A percentile compares a stretch with the other conserved stretches of the same genome.
These are phyloP conservation scores for Cocos nucifera DNA, from an alignment of 176 grass and related monocot species.

Conservation along the genomic window DNA sequence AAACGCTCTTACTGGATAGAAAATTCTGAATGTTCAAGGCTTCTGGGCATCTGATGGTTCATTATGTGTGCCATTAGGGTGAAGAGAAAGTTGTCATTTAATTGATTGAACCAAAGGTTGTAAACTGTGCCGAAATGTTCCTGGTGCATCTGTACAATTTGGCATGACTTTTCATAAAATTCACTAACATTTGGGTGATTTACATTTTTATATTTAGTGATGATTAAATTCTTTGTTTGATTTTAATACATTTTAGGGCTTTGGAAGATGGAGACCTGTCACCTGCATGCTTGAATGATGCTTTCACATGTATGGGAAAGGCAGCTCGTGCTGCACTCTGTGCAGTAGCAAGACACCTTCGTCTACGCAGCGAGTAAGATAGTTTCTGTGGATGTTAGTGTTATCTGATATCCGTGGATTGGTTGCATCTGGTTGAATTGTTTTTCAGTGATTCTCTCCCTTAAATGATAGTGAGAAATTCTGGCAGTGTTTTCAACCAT, in stretches of 20 bases:
- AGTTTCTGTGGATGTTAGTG: background rate
- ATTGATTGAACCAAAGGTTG: too few species aligned
- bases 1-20: too few species aligned
- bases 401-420: too few species aligned
- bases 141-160: too few species aligned
- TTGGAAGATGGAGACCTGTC: slow-evolving; percentile 53
- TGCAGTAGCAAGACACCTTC: slow-evolving; percentile 65
- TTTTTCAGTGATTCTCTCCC: slow-evolving; percentile 4
- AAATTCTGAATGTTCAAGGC: too few species aligned
- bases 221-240: background rate
- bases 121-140: too few species aligned
- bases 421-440: background rate
- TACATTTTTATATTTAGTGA: too few species aligned
- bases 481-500: slow-evolving; percentile 54
- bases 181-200: background rate
- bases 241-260: slow-evolving; percentile 22
- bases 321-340: slow-evolving; percentile 48
- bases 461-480: slow-evolving; percentile 3
- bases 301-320: slow-evolving; percentile 63
- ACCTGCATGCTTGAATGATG: slow-evolving; percentile 70
- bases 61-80: too few species aligned
- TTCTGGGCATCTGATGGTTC: too few species aligned
- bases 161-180: background rate
- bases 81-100: too few species aligned
- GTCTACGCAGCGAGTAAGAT: slow-evolving; percentile 52